Conservation (phyloP, 2,329 filamentous ascomycete genomes). For the Talaromyces sp. region DNA sequence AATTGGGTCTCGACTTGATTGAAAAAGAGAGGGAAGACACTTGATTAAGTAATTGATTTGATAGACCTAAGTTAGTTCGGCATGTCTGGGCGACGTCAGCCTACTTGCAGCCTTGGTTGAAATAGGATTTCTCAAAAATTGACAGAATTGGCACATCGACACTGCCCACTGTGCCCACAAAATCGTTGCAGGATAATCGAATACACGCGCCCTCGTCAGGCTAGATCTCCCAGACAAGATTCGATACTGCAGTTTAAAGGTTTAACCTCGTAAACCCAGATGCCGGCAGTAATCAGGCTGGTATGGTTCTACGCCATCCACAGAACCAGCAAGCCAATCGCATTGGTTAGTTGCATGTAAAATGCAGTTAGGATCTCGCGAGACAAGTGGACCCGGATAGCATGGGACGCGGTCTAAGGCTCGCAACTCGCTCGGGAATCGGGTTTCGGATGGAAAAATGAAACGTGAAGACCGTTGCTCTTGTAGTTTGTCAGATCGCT, state of each 20-base stretch:
- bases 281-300: background rate
- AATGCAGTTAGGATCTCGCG: conserved; percentile 4
- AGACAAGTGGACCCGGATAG: background rate
- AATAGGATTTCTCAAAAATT: background rate
- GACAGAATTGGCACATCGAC: background rate
- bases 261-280: background rate
- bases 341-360: background rate
- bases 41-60: conserved; percentile 1
- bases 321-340: background rate
- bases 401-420: background rate
- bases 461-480: background rate
- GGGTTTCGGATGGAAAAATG: background rate
- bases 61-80: background rate
- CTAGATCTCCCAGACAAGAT: background rate
- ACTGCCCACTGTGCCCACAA: background rate
- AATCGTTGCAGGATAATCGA: background rate
- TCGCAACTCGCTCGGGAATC: conserved; percentile 4
- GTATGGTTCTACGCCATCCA: background rate
- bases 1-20: background rate
- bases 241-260: background rate
- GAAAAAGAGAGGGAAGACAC: background rate
- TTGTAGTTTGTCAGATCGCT: background rate
- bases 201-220: background rate
- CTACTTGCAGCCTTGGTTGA: background rate
- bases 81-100: background rate